A percentile compares a stretch with the other conserved stretches of the same genome.
Evolutionary conservation across 176 grass and related monocot genomes (phyloP).

Genomic region (Otatea glauca): DNA sequence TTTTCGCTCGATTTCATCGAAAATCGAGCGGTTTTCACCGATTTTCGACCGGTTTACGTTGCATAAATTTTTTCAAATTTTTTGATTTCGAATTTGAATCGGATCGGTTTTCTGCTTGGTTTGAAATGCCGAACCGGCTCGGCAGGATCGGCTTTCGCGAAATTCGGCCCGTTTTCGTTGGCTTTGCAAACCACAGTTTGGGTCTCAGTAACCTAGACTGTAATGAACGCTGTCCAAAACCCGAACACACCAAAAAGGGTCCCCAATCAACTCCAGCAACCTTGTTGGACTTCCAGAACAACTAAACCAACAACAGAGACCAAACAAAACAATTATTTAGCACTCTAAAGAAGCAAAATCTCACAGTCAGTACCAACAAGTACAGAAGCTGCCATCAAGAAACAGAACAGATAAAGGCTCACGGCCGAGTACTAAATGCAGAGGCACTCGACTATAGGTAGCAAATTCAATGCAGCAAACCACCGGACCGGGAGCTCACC

Average conservation of each 20-base stretch:
- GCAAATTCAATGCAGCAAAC: not conserved
- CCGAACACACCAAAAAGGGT: not conserved
- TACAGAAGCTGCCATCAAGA: constrained; percentile 7
- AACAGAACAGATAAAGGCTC: constrained; percentile 5
- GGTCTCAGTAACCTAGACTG: no score
- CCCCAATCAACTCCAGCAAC: not conserved
- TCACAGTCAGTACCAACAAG: constrained; percentile 17
- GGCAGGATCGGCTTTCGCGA: no score
- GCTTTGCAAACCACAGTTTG: no score
- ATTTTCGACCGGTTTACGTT: no score
- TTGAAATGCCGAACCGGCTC: no score
- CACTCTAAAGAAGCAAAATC: not conserved
- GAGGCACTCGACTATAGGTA: not conserved
- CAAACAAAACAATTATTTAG: constrained; percentile 12
- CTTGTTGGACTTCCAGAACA: not conserved
- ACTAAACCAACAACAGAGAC: not conserved
- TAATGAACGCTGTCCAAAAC: constrained; percentile 16
- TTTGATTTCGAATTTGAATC: no score
- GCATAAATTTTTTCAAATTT: no score
- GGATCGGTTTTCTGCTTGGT: no score
- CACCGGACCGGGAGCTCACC: constrained; percentile 38
- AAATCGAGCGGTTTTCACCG: no score
- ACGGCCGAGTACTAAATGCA: not conserved
- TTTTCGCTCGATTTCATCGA: no score
- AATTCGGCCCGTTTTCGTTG: no score